These are phyloP conservation scores for Teunomyces stri DNA, from an alignment of 805 yeast genomes.

Conservation along the genomic window DNA sequence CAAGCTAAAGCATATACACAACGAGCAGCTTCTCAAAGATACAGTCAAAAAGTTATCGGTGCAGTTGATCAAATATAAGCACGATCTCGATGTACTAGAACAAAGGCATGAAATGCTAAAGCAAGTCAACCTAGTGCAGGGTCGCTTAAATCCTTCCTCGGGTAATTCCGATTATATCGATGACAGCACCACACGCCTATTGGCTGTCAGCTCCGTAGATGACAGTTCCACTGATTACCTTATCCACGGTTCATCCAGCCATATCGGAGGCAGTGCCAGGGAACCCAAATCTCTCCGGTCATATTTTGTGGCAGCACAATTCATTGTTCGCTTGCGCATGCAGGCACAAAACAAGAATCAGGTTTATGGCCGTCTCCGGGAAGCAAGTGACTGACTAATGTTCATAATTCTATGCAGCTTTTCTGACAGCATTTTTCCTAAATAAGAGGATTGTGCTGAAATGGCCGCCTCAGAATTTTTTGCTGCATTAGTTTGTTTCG, in stretches of 20 bases:
- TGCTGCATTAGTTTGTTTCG: not conserved
- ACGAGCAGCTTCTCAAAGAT: constrained; percentile 1
- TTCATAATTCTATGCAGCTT: not conserved
- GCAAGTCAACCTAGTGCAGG: constrained; percentile 2
- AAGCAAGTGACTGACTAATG: not conserved
- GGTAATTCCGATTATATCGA: not conserved
- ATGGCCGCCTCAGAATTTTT: not conserved
- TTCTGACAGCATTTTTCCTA: not conserved
- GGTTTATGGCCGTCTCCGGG: not conserved
- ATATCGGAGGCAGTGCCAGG: not conserved
- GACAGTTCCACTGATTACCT: constrained; percentile 6
- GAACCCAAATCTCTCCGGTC: constrained; percentile 9
- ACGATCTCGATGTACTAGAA: constrained; percentile 7
- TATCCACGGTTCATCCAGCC: constrained; percentile 1
- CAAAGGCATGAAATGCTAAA: constrained; percentile 7
- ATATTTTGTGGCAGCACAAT: constrained; percentile 13
- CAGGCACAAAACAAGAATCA: constrained; percentile 3
- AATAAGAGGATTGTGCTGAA: not conserved
- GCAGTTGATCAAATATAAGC: constrained; percentile 7
- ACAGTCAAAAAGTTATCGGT: constrained; percentile 8
- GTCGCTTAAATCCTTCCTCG: not conserved
- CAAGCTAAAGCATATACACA: constrained; percentile 3
- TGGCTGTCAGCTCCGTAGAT: not conserved
- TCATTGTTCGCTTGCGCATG: constrained; percentile 10
- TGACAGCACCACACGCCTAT: not conserved